Evolutionary conservation across 1,139 yeast genomes (phyloP).

Genomic region (Diutina ranongensis): DNA sequence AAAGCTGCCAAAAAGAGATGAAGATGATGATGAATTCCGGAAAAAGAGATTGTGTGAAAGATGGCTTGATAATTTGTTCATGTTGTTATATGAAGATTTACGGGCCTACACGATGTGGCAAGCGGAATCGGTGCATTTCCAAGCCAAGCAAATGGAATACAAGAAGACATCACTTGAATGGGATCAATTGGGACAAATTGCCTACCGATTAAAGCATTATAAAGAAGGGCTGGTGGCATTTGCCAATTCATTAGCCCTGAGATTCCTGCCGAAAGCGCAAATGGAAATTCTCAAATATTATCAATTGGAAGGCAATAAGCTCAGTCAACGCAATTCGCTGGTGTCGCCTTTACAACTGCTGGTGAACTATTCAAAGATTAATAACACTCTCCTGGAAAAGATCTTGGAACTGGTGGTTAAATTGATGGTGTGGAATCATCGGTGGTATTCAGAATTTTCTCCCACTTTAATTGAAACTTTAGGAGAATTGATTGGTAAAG

Average conservation of each 20-base stretch:
- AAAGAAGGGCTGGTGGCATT: conserved; percentile 78
- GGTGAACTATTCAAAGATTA: conserved; percentile 25
- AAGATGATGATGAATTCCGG: conserved; percentile 29
- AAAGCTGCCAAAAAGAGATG: conserved; percentile 22
- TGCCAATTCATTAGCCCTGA: conserved; percentile 63
- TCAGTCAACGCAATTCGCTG: conserved; percentile 19
- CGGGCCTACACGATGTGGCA: conserved; percentile 86
- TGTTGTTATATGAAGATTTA: conserved; percentile 80
- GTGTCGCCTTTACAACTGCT: conserved; percentile 10
- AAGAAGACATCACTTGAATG: conserved; percentile 83
- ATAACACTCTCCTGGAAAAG: conserved; percentile 42
- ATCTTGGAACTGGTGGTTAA: conserved; percentile 65
- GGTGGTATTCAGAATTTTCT: conserved; percentile 93
- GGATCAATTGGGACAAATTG: conserved; percentile 82
- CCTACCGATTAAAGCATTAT: conserved; percentile 66
- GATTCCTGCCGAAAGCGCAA: conserved; percentile 35
- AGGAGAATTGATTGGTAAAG: conserved; percentile 54
- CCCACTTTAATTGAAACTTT: conserved; percentile 49
- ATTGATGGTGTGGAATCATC: conserved; percentile 85
- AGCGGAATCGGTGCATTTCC: conserved; percentile 58
- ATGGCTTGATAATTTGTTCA: conserved; percentile 85
- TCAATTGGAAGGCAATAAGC: conserved; percentile 32
- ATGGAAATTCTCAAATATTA: conserved; percentile 64
- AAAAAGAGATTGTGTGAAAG: conserved; percentile 83
- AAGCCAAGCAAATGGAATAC: conserved; percentile 61